A percentile compares a stretch with the other conserved stretches of the same genome.
Conservation (phyloP, 2,329 filamentous ascomycete species). For the Sclerotiophoma versabilis region DNA sequence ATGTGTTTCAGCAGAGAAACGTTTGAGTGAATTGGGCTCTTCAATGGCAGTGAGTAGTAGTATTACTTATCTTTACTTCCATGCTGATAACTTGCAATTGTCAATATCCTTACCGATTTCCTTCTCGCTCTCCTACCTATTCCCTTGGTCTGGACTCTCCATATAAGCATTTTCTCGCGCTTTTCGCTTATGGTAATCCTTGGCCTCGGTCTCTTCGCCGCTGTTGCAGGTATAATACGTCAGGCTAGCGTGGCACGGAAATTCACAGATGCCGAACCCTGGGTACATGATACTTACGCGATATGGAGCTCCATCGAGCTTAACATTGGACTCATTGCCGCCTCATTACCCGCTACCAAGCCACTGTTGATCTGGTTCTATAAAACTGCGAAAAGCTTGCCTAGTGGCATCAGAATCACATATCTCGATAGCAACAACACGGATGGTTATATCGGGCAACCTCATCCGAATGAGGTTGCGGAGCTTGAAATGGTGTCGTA, state of each 20-base stretch:
- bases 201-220: constrained; percentile 51
- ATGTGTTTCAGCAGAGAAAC: constrained; percentile 52
- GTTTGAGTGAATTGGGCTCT: constrained; percentile 55
- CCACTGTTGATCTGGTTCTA: constrained; percentile 37
- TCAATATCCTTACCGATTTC: constrained; percentile 51
- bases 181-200: constrained; percentile 46
- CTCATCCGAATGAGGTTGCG: neutral
- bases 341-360: constrained; percentile 52
- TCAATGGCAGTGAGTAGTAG: constrained; percentile 40
- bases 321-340: constrained; percentile 52
- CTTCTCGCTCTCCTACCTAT: constrained; percentile 52
- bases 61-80: fast-evolving
- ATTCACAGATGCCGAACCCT: constrained; percentile 48
- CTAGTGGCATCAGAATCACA: neutral
- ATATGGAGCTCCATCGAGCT: constrained; percentile 57
- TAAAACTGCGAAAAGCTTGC: constrained; percentile 22
- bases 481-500: too few species aligned
- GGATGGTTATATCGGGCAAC: neutral
- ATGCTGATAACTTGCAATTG: constrained; percentile 24
- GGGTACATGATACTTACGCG: constrained; percentile 49
- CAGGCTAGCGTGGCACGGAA: constrained; percentile 47
- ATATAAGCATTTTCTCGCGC: constrained; percentile 52
- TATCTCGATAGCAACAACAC: neutral
- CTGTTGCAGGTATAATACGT: constrained; percentile 51
- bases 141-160: constrained; percentile 52